phyloP scores from a whole-genome alignment of 306 rosid species.

The Dryas drummondii region DNA sequence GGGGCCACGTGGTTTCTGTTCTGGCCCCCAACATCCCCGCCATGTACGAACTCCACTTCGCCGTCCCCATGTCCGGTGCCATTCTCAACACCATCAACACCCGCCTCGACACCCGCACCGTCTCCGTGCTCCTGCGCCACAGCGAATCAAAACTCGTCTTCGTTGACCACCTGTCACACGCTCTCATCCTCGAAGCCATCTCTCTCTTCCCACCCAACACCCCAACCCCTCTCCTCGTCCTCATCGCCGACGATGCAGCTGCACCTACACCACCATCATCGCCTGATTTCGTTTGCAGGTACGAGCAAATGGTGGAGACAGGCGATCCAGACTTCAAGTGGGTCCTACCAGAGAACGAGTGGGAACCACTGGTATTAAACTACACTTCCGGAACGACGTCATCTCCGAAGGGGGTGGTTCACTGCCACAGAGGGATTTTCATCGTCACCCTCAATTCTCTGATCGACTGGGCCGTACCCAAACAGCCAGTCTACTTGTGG shows the following conservation, averaged over 20 bases:
- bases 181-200: constrained; percentile 36
- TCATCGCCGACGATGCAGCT: constrained; percentile 37
- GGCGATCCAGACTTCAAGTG: constrained; percentile 54
- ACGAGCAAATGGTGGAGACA: constrained; percentile 36
- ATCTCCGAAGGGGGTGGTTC: constrained; percentile 71
- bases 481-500: constrained; percentile 59
- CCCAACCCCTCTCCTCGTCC: constrained; percentile 41
- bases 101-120: constrained; percentile 54
- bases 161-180: constrained; percentile 29
- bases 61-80: too few species aligned
- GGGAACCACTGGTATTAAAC: constrained; percentile 65
- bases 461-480: constrained; percentile 52
- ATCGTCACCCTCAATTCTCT: constrained; percentile 42
- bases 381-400: constrained; percentile 85
- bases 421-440: constrained; percentile 59
- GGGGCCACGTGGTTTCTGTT: constrained; percentile 54
- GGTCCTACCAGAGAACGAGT: constrained; percentile 56
- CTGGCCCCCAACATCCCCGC: constrained; percentile 60
- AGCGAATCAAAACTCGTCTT: constrained; percentile 62
- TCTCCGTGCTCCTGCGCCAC: constrained; percentile 60
- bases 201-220: constrained; percentile 34
- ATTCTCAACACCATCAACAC: constrained; percentile 57
- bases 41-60: constrained; percentile 77
- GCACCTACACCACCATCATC: not conserved
- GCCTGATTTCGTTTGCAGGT: constrained; percentile 17